Conservation (phyloP, 768 basidiomycete genomes). For the Infundibulicybe gibba region DNA sequence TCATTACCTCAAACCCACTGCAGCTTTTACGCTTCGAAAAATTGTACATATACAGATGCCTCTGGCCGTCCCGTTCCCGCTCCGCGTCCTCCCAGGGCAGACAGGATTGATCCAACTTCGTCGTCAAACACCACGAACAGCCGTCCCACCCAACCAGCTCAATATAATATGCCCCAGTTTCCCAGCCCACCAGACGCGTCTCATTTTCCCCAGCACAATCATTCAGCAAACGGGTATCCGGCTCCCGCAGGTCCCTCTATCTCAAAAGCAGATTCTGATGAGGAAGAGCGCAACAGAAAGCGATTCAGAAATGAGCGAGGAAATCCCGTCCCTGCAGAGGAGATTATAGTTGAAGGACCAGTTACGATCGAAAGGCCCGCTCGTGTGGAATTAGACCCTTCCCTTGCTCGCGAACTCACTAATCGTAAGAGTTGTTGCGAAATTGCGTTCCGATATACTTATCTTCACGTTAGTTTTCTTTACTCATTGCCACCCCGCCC, state of each 20-base stretch:
- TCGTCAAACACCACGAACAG: slow-evolving; percentile 16
- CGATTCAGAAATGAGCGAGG: slow-evolving; percentile 44
- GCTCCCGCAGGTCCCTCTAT: slow-evolving; percentile 15
- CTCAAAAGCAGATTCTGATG: slow-evolving; percentile 32
- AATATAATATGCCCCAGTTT: slow-evolving; percentile 9
- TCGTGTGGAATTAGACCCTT: slow-evolving; percentile 50
- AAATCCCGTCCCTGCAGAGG: slow-evolving; percentile 31
- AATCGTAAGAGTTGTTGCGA: slow-evolving; percentile 46
- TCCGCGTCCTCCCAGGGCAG: slow-evolving; percentile 48
- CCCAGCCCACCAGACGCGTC: slow-evolving; percentile 19
- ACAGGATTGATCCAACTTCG: slow-evolving; percentile 26
- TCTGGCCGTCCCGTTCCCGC: slow-evolving; percentile 79
- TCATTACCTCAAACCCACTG: slow-evolving; percentile 5
- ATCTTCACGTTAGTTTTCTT: slow-evolving; percentile 60
- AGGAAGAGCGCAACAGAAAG: slow-evolving; percentile 38
- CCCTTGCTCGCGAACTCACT: slow-evolving; percentile 68
- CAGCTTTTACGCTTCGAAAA: slow-evolving; percentile 80
- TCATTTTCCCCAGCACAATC: slow-evolving; percentile 17
- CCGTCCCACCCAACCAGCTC: slow-evolving; percentile 11
- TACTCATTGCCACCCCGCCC: slow-evolving; percentile 75
- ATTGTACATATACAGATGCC: slow-evolving; percentile 78
- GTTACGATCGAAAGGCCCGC: slow-evolving; percentile 36
- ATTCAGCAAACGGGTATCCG: slow-evolving; percentile 6
- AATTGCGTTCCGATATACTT: slow-evolving; percentile 6
- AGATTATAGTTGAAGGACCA: slow-evolving; percentile 37